Conservation (phyloP, 192 early-diverging fungal species). For the Entomortierella chlamydospora region DNA sequence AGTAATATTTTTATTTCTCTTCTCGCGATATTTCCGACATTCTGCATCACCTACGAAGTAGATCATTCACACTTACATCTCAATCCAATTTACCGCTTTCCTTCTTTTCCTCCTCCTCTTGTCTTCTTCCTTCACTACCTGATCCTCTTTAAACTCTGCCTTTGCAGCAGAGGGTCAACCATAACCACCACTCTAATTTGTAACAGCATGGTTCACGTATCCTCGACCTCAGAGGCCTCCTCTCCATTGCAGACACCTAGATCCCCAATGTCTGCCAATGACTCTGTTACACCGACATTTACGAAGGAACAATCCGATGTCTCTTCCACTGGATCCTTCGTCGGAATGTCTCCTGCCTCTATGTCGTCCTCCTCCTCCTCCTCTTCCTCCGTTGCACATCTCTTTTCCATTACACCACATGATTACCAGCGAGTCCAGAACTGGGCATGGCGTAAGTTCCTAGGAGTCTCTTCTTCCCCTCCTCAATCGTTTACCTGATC, state of each 20-base stretch:
- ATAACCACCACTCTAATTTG: neutral
- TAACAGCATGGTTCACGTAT: neutral
- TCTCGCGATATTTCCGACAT: too few relatives aligned
- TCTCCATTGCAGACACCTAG: neutral
- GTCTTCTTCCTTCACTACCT: neutral
- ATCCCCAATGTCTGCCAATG: neutral
- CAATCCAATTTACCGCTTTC: too few relatives aligned
- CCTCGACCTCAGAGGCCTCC: neutral
- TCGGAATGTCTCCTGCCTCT: neutral
- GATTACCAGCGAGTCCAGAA: constrained; percentile 25
- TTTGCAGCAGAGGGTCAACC: neutral
- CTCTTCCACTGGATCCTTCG: neutral
- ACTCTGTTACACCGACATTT: constrained; percentile 11
- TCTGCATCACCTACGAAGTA: too few relatives aligned
- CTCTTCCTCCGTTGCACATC: constrained; percentile 37
- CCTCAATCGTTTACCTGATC: neutral
- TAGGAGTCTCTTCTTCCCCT: neutral
- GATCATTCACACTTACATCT: too few relatives aligned
- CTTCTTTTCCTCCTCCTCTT: neutral
- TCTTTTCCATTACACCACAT: constrained; percentile 45
- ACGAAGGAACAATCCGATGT: neutral
- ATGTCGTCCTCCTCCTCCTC: neutral
- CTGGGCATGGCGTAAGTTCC: constrained; percentile 49
- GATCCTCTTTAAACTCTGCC: neutral
- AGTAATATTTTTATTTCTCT: too few relatives aligned